Evolutionary conservation across 1,284 basidiomycete genomes (phyloP), one percentile per base, ranked within the genome.

Genomic region (Veloporphyrellus conicus): DNA sequence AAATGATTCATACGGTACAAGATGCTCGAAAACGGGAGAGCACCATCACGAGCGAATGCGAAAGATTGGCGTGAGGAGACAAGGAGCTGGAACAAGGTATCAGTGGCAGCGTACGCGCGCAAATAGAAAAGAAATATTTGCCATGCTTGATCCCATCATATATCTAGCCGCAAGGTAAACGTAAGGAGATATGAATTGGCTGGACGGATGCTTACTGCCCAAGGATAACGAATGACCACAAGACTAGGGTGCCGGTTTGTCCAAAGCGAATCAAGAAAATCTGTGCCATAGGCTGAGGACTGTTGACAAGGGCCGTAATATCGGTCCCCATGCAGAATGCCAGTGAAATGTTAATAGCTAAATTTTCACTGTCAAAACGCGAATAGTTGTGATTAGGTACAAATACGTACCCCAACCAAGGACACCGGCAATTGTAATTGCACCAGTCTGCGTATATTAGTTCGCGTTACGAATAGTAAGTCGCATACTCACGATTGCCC

Each of bases 1-100:
- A 44, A 55, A 3, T 29, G 14, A 23, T 62, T 63, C 9, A 62
- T 43, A 18, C 39, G 49, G 32, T 62, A 63, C 36, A 59, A 56
- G 46, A 48, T 50, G 43, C 39, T 54, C 31, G 52, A 61, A 1
- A 63, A 23, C 0, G 59, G 63, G 3, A 62, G 53, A 0, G 55
- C 54, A 6, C 58, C 58, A 36, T 70, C 68, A 20, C 69, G 57
- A 16, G 78, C 73, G 58, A 85, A 84, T 0, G 82, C 82, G 54
- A 82, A 85, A 0, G 79, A 74, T 59, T 85, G 83, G 12, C 83
- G 69, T 6, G 71, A 76, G 8, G 71, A 68, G 1, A 71, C 69
- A n/a, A 73, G 62, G 33, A 73, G 56, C 20, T 37, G 28, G 48
- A 70, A 73, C n/a, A n/a, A n/a, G n/a, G n/a, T n/a, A n/a, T n/a